Percentiles rank a stretch among this genome's conserved stretches.
These are phyloP conservation scores for Bruguiera gymnorhiza DNA, from an alignment of 345 rosid species.

Conservation along the genomic window DNA sequence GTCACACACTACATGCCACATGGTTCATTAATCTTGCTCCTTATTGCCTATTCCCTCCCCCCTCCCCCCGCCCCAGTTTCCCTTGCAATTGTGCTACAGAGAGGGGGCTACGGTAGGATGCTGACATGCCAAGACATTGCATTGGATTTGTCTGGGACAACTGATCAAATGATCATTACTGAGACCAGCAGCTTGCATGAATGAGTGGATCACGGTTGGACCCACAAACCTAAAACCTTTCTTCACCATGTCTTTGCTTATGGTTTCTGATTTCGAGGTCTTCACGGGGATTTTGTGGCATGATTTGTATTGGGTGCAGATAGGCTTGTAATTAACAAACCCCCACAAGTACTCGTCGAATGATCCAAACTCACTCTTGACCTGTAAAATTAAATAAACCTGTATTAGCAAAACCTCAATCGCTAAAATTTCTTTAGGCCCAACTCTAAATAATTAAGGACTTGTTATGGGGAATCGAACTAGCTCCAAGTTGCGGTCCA, in stretches of 20 bases:
- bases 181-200: slow-evolving; percentile 71
- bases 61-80: no score
- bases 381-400: slow-evolving; percentile 22
- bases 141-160: slow-evolving; percentile 58
- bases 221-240: slow-evolving; percentile 65
- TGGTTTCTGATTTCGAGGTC: slow-evolving; percentile 65
- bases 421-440: no score
- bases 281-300: slow-evolving; percentile 58
- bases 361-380: slow-evolving; percentile 50
- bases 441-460: no score
- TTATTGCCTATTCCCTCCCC: no score
- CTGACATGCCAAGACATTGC: slow-evolving; percentile 28
- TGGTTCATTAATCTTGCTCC: neutral
- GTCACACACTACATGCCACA: neutral
- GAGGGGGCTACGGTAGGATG: slow-evolving; percentile 1
- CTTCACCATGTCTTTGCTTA: slow-evolving; percentile 70
- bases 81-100: neutral
- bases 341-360: slow-evolving; percentile 60
- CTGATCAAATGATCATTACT: slow-evolving; percentile 58
- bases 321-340: slow-evolving; percentile 48
- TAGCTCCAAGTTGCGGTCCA: no score
- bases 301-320: slow-evolving; percentile 41
- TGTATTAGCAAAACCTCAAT: neutral
- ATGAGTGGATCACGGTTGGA: slow-evolving; percentile 60
- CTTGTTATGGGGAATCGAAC: no score